Base-by-base conservation (phyloP, 768 basidiomycete genomes). In the Cyathus striatus region DNA sequence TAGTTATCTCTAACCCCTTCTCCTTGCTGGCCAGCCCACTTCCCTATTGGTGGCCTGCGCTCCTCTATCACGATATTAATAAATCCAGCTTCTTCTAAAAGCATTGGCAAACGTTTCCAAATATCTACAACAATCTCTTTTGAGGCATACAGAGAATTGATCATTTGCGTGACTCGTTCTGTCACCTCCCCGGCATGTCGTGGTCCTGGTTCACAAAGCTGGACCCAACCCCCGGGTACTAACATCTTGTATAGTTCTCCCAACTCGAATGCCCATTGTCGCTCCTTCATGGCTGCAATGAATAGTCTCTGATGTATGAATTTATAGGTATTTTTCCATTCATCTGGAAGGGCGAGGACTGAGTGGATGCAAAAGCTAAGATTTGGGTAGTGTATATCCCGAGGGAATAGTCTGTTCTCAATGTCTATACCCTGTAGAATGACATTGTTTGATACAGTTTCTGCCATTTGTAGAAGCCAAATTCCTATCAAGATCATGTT, bases 171-270 rank as follows among this genome's bases (percentile, higher is more conserved):
- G 16, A 6, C 24, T 25, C 20, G 26, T 14, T 7, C 22, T 6
- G 6, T 25, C 16, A 18, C 27, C 14, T 23, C 9, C 6, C 24
- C 40, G 6, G 27, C 6, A 30, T n/a, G 40, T 26, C 27, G 21
- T 21, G 16, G 24, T 18, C 14, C 9, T 41, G 35, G 10, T 32
- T 41, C 40, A 10, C 6, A 41, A n/a, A 41, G 40, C 40, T 41
- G 24, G 10, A 41, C 40, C 24, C 26, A 41, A 6, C 40, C 40
- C 6, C 40, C 40, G 5, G 40, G 40, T 41, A 14, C 16, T 6
- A 41, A 10, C 6, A 41, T 26, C 7, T 26, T 23, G 20, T 41
- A 32, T 20, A 41, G 16, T 21, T 41, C 24, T n/a, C 32, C 14
- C 14, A 41, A 6, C 6, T 23, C 40, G 6, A 9, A 6, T 10